These are phyloP conservation scores for Rhodamnia argentea DNA, from an alignment of 345 rosid species.

Conservation along the genomic window DNA sequence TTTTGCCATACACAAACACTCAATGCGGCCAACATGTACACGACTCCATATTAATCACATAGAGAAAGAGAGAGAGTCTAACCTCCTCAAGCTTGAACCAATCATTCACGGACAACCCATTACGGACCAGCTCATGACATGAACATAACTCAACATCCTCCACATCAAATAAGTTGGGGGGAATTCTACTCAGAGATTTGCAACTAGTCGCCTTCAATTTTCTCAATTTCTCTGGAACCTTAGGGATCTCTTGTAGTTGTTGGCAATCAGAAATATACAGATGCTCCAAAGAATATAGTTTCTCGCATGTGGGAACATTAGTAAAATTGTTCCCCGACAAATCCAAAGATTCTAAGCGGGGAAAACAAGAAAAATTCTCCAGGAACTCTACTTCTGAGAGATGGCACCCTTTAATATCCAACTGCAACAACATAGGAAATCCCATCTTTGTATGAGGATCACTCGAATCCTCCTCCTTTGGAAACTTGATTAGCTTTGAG, in stretches of 20 bases:
- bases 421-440: fast-evolving
- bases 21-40: too few relatives aligned
- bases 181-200: not conserved
- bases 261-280: not conserved
- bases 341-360: fast-evolving
- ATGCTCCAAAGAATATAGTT: fast-evolving
- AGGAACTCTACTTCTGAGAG: not conserved
- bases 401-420: fast-evolving
- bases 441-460: fast-evolving
- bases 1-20: too few relatives aligned
- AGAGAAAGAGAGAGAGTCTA: not conserved
- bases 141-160: too few relatives aligned
- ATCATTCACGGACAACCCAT: not conserved
- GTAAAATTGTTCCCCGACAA: not conserved
- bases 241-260: too few relatives aligned
- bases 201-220: not conserved
- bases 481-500: not conserved
- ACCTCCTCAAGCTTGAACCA: not conserved
- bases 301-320: not conserved
- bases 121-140: not conserved
- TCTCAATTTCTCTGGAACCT: not conserved
- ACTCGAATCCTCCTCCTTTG: not conserved
- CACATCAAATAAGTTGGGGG: too few relatives aligned
- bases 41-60: not conserved
- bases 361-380: not conserved